These are phyloP conservation scores for Protomyces inundatus DNA, from an alignment of 1,139 yeast genomes.

Conservation along the genomic window DNA sequence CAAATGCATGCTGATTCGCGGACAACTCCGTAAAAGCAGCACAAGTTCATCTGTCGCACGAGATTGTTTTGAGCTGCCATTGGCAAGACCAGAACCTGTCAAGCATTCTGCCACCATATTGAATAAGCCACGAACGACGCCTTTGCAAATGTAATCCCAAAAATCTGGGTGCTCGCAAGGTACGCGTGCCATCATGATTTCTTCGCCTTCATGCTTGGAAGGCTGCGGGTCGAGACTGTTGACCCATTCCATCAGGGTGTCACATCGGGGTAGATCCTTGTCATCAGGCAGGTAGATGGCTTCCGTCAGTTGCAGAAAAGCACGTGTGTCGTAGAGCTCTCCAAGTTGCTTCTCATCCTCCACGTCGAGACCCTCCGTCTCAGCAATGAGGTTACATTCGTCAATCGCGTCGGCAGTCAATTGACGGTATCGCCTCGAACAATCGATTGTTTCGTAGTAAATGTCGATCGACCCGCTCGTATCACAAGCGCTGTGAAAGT, in stretches of 20 bases:
- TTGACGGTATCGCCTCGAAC: neutral
- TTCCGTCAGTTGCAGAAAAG: constrained; percentile 23
- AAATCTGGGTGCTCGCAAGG: constrained; percentile 47
- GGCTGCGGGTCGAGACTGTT: constrained; percentile 34
- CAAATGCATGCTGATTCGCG: constrained; percentile 25
- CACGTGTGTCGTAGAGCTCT: constrained; percentile 5
- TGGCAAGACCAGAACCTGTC: constrained; percentile 27
- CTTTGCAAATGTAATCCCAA: constrained; percentile 60
- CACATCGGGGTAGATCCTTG: neutral
- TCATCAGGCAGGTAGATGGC: constrained; percentile 24
- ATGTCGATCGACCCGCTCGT: neutral
- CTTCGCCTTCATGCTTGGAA: constrained; percentile 32
- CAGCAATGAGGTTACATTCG: constrained; percentile 4
- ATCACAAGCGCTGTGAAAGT: neutral
- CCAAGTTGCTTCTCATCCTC: constrained; percentile 2
- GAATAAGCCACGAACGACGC: constrained; percentile 60
- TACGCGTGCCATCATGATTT: constrained; percentile 33
- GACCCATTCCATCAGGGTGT: constrained; percentile 32
- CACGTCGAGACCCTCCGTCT: constrained; percentile 11
- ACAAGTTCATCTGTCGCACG: constrained; percentile 26
- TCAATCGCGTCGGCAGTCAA: neutral
- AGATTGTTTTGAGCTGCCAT: constrained; percentile 26
- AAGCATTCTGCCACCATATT: constrained; percentile 44
- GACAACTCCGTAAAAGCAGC: constrained; percentile 30
- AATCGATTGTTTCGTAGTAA: constrained; percentile 6